These are phyloP conservation scores for Priceomyces melissophilus DNA, from an alignment of 805 yeast species.

Conservation along the genomic window DNA sequence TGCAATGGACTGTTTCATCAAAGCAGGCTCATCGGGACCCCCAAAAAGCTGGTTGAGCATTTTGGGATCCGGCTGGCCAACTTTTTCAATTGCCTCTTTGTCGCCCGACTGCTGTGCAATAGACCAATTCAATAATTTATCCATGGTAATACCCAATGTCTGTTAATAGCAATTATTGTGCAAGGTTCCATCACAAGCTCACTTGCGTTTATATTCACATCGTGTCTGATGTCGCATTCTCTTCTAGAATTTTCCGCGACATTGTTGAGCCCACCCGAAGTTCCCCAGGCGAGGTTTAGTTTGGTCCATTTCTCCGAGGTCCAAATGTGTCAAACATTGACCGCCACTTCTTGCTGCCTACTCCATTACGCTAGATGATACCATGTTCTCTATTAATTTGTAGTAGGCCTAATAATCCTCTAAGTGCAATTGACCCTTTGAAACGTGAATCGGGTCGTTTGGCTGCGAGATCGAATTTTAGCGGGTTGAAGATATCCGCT, in stretches of 20 bases:
- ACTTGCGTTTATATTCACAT: background rate
- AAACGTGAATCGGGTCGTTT: too few species aligned
- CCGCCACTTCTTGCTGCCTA: too few species aligned
- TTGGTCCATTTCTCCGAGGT: too few species aligned
- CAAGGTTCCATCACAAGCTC: too few species aligned
- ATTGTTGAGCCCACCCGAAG: background rate
- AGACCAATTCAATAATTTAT: constrained; percentile 90
- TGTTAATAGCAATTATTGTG: too few species aligned
- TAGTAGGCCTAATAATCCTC: too few species aligned
- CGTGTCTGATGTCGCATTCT: background rate
- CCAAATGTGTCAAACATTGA: too few species aligned
- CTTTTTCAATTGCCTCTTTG: constrained; percentile 57
- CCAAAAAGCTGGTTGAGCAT: constrained; percentile 71
- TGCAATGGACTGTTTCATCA: constrained; percentile 75
- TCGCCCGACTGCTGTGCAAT: constrained; percentile 73
- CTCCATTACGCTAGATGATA: too few species aligned
- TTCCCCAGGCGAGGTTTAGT: too few species aligned
- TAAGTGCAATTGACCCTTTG: too few species aligned
- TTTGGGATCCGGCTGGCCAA: constrained; percentile 77
- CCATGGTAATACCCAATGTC: constrained; percentile 50
- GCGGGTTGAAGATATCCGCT: constrained; percentile 8
- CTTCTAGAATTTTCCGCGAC: constrained; percentile 8
- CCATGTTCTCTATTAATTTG: too few species aligned
- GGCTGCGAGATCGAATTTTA: background rate
- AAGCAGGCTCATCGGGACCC: constrained; percentile 81